Conservation (phyloP, 805 yeast genomes). For the Pichia manshurica region DNA sequence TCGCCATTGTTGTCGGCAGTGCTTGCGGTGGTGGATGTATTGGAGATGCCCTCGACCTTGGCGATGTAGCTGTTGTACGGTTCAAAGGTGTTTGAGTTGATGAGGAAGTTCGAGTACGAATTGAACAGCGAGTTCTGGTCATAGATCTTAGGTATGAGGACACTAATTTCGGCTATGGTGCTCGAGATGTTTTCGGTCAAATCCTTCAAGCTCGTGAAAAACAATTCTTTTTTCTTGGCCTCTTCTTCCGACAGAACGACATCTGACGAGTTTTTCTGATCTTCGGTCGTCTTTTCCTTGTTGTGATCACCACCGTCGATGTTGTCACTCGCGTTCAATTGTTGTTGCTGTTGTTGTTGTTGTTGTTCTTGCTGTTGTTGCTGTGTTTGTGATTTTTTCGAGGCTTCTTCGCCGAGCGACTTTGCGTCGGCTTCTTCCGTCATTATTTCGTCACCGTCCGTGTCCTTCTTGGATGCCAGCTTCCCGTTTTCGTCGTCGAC, state of each 20-base stretch:
- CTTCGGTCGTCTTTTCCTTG: background rate
- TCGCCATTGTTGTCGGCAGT: no score
- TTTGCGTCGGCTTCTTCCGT: background rate
- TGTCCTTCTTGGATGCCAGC: background rate
- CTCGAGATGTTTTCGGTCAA: conserved; percentile 8
- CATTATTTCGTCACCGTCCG: background rate
- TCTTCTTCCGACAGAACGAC: background rate
- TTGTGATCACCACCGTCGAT: background rate
- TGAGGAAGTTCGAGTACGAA: conserved; percentile 3
- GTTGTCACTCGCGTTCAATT: no score
- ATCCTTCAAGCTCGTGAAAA: conserved; percentile 7
- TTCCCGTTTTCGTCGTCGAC: background rate
- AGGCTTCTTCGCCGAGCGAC: no score
- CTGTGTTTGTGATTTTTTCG: no score
- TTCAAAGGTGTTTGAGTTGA: background rate
- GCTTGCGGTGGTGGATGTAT: no score
- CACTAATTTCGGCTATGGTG: conserved; percentile 6
- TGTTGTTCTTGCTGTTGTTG: no score
- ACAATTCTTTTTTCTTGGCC: background rate
- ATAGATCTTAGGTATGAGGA: conserved; percentile 7
- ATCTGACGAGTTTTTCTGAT: background rate
- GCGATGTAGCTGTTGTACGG: conserved; percentile 4
- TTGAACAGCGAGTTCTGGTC: conserved; percentile 9
- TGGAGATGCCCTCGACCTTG: background rate
- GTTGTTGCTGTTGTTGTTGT: no score